A percentile compares a stretch with the other conserved stretches of the same genome.
Evolutionary conservation across 768 basidiomycete genomes (phyloP).

Genomic region (Pilatotrama ljubarskyi): DNA sequence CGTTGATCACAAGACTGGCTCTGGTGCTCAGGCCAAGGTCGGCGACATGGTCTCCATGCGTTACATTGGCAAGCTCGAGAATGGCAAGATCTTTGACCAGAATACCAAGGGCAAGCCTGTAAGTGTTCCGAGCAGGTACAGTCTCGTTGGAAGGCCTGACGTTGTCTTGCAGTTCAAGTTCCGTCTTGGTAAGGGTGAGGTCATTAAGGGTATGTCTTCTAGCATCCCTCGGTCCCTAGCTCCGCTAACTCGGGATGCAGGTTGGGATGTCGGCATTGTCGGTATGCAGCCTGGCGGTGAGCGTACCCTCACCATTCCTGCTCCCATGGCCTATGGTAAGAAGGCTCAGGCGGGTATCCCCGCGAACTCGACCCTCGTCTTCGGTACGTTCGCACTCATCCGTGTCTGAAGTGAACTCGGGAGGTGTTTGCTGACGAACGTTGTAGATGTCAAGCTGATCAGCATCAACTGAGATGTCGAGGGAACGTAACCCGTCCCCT

Average conservation of each 20-base stretch:
- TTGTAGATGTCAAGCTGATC: conserved; percentile 68
- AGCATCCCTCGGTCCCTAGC: neutral
- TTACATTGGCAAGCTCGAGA: conserved; percentile 87
- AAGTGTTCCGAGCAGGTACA: conserved; percentile 30
- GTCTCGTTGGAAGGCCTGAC: neutral
- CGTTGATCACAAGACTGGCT: conserved; percentile 74
- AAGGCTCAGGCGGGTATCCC: conserved; percentile 67
- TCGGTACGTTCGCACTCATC: conserved; percentile 58
- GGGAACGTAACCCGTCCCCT: conserved; percentile 1
- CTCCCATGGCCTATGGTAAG: conserved; percentile 71
- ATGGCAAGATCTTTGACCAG: conserved; percentile 76
- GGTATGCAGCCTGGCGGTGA: conserved; percentile 95
- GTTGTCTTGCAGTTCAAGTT: conserved; percentile 59
- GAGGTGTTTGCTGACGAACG: conserved; percentile 2
- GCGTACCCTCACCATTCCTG: conserved; percentile 74
- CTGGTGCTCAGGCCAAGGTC: conserved; percentile 83
- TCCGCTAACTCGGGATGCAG: conserved; percentile 33
- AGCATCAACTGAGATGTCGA: conserved; percentile 56
- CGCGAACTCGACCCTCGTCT: conserved; percentile 75
- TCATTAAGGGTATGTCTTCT: conserved; percentile 73
- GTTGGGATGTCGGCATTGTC: conserved; percentile 89
- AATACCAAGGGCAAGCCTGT: conserved; percentile 88
- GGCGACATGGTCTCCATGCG: conserved; percentile 84
- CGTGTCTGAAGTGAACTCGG: neutral
- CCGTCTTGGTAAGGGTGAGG: conserved; percentile 82